Evolutionary conservation across 2,329 filamentous ascomycete species (phyloP).

Genomic region (Arthrobotrys megalospora): DNA sequence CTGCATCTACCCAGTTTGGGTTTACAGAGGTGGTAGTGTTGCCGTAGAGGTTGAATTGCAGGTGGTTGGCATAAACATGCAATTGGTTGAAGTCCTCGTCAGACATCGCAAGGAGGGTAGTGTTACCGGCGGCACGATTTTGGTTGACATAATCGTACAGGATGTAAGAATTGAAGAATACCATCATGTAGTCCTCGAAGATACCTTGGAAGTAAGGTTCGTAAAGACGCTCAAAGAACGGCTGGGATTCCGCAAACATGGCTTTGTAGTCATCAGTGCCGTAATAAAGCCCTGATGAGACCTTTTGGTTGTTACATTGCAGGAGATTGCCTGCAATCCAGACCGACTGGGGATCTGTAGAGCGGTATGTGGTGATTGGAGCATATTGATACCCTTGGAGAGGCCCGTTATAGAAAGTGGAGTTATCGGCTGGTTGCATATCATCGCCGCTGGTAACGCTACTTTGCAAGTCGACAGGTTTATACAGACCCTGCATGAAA

Average conservation of each 20-base stretch:
- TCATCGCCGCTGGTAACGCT: conserved; percentile 10
- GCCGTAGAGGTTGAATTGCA: conserved; percentile 53
- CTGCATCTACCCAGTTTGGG: conserved; percentile 29
- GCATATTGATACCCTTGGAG: conserved; percentile 53
- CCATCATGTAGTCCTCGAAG: conserved; percentile 36
- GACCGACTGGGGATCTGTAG: conserved; percentile 39
- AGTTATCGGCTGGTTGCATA: conserved; percentile 37
- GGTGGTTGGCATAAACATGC: conserved; percentile 44
- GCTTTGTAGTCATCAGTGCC: conserved; percentile 37
- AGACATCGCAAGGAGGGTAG: conserved; percentile 39
- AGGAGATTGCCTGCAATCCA: conserved; percentile 32
- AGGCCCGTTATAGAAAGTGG: conserved; percentile 51
- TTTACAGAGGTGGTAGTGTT: conserved; percentile 38
- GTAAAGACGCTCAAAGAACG: conserved; percentile 36
- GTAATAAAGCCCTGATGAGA: conserved; percentile 32
- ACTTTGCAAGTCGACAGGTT: conserved; percentile 29
- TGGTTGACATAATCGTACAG: conserved; percentile 56
- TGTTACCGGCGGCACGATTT: conserved; percentile 38
- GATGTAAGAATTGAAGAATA: conserved; percentile 38
- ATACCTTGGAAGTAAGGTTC: conserved; percentile 45
- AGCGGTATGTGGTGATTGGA: conserved; percentile 44
- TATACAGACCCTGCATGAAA: conserved; percentile 55
- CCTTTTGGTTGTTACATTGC: conserved; percentile 39
- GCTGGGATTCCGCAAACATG: conserved; percentile 23
- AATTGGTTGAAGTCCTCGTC: conserved; percentile 41